A percentile compares a stretch with the other conserved stretches of the same genome.
Conservation (phyloP, 148 eudicot genomes). For the Chenopodium album region DNA sequence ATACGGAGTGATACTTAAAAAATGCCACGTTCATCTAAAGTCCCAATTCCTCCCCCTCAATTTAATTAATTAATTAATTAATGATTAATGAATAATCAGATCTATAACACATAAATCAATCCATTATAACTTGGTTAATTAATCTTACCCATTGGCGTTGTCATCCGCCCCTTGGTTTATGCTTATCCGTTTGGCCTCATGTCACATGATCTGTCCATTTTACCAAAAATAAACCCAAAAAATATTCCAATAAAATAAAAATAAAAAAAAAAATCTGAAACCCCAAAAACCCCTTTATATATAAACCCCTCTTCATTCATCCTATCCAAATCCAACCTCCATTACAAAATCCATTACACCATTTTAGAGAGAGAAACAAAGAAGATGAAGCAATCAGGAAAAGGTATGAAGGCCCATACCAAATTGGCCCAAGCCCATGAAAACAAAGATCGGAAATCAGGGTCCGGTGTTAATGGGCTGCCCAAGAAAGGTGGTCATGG, state of each 20-base stretch:
- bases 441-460: slow-evolving; percentile 57
- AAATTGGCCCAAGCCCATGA: slow-evolving; percentile 38
- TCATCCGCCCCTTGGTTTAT: background rate
- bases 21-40: too few relatives aligned
- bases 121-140: too few relatives aligned
- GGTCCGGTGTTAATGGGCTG: slow-evolving; percentile 52
- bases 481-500: slow-evolving; percentile 90
- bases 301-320: background rate
- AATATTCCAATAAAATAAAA: background rate
- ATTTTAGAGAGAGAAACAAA: background rate
- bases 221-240: background rate
- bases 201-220: background rate
- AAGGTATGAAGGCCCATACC: slow-evolving; percentile 35
- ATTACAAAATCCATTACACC: background rate
- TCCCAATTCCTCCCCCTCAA: too few relatives aligned
- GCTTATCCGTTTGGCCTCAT: slow-evolving; percentile 17
- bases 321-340: background rate
- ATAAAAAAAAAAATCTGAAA: background rate
- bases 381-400: slow-evolving; percentile 60
- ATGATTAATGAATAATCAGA: too few relatives aligned
- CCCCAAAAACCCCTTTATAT: background rate
- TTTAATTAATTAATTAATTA: too few relatives aligned
- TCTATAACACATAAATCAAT: too few relatives aligned
- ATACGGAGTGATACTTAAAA: too few relatives aligned
- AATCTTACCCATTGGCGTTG: too few relatives aligned